These are phyloP conservation scores for Mercurialis annua DNA, from an alignment of 345 rosid species.

Conservation along the genomic window DNA sequence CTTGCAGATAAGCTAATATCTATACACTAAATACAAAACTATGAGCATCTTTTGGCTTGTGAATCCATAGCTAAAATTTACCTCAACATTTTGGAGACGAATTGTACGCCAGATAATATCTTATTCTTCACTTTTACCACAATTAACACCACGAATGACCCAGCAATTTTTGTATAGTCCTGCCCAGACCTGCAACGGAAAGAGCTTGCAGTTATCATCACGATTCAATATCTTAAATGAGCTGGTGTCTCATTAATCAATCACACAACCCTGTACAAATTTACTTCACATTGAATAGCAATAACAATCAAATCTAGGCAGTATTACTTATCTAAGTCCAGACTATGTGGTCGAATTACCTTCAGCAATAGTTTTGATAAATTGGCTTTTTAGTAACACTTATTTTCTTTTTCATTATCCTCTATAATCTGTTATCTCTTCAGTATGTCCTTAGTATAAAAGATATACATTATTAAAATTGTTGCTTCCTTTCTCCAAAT, in stretches of 20 bases:
- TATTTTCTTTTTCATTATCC: no score
- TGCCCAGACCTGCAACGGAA: conserved; percentile 26
- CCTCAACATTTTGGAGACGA: conserved; percentile 24
- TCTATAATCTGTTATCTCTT: no score
- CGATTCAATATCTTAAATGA: background rate
- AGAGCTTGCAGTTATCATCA: conserved; percentile 16
- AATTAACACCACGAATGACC: conserved; percentile 5
- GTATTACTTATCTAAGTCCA: no score
- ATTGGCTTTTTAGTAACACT: no score
- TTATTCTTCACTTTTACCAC: conserved; percentile 10
- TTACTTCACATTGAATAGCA: no score
- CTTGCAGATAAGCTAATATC: background rate
- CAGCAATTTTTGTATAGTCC: conserved; percentile 10
- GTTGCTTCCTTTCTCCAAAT: no score
- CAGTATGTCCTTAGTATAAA: no score
- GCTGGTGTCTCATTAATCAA: background rate
- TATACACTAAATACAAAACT: background rate
- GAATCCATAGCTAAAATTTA: conserved; percentile 26
- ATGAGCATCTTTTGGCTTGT: conserved; percentile 7
- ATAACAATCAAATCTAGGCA: no score
- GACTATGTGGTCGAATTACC: no score
- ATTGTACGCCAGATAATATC: conserved; percentile 3
- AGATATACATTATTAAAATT: no score
- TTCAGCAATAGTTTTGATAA: no score
- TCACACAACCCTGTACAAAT: conserved; percentile 1